Evolutionary conservation across 202 grass and related monocot genomes (phyloP).

Genomic region (Zizania palustris): DNA sequence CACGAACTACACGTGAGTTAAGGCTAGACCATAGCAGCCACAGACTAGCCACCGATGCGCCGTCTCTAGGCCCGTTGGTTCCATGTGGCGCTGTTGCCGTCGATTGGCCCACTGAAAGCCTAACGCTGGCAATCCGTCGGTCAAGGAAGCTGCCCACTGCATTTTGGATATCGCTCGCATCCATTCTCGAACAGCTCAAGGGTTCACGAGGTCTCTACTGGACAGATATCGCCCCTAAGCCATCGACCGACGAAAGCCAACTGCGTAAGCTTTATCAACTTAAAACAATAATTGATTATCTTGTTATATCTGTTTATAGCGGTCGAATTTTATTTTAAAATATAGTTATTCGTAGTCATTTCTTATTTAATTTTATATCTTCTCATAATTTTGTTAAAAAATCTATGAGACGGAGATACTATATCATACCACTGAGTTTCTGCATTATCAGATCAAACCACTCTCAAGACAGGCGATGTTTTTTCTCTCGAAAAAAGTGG

Average conservation of each 20-base stretch:
- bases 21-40: not conserved
- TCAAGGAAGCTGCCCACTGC: not conserved
- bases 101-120: not conserved
- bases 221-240: conserved; percentile 4
- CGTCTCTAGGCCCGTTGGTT: conserved; percentile 25
- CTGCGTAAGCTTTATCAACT: not conserved
- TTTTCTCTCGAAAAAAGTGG: not conserved
- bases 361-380: too few species aligned
- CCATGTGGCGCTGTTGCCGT: conserved; percentile 39
- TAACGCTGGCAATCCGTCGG: not conserved
- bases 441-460: not conserved
- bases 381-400: too few species aligned
- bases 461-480: not conserved
- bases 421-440: too few species aligned
- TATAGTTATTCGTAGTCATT: too few species aligned
- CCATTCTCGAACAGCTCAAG: not conserved
- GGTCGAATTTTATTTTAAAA: too few species aligned
- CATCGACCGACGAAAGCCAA: not conserved
- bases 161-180: not conserved
- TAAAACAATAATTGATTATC: not conserved
- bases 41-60: conserved; percentile 5
- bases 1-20: not conserved
- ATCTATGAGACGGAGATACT: too few species aligned
- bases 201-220: conserved; percentile 9
- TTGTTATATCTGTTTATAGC: too few species aligned